Base-by-base conservation (phyloP, 495 filamentous ascomycete species). In the Neurospora sp. region DNA sequence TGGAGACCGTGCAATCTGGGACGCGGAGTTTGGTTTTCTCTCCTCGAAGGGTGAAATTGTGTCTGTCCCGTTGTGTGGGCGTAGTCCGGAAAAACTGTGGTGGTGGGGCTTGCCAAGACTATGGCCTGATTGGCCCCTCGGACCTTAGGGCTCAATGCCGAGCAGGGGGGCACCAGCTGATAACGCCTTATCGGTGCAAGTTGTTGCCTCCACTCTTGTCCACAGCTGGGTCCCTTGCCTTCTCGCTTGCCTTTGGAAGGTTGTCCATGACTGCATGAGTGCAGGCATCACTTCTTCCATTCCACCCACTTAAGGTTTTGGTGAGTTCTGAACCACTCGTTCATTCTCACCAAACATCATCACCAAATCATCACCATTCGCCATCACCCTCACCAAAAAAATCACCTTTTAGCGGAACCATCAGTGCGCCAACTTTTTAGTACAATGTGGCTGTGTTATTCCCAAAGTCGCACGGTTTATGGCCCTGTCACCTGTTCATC, bases 1-100 rank as follows among this genome's bases (percentile, higher is more conserved):
- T 78, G 76, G 77, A 78, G 77, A 79, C 78, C 76, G 79, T 79
- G 75, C 71, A 77, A 75, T 80, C 77, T 71, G 76, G 76, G 77
- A 77, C 77, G 72, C 77, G 76, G 78, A 78, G 76, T 78, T 80
- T 78, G 78, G 76, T 73, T 82, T 81, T 80, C 77, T 77, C 74
- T 72, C 71, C 74, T 73, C 71, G 72, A 70, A 66, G 72, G 71
- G 77, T 73, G 76, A 80, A 81, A 81, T 81, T 81, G 78, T 78
- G 76, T 76, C 76, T 78, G 54, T 66, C 54, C 77, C 69, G 78
- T 80, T 80, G 78, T 80, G 79, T 79, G 79, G 79, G 79, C 76
- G 75, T 74, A 77, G 75, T 70, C 76, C 77, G 75, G 80, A 78
- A 78, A 80, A 79, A 79, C 79, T 77, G 69, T 37, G 70, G 21